Evolutionary conservation across 805 yeast species (phyloP), one percentile per base, ranked within the genome.

Genomic region (Phaffomyces thermotolerans): DNA sequence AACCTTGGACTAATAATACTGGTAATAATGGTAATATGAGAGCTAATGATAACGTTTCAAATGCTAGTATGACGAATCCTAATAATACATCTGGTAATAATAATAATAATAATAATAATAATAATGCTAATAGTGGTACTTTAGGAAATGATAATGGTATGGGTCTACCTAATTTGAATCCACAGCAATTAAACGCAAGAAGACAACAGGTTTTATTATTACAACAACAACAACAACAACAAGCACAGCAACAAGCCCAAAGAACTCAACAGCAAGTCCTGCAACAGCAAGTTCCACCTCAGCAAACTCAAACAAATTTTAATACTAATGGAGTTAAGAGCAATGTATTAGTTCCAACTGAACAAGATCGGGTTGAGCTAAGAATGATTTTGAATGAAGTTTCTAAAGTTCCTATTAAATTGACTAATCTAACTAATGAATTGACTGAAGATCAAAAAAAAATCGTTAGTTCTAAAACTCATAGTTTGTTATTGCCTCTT

Each of bases 361-460:
- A 75, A 34, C 87, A 76, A 49, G 85, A 76, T 69, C 78, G 77
- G 69, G 63, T 70, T 48, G 75, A 70, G 45, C 71, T 88, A 48
- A 74, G 79, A 46, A 73, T 72, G 44, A 73, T 89, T 36, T 72
- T 80, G 45, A 82, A 78, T 30, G 95, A 84, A 47, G 89, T 84
- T 2, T 69, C 84, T 0, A 68, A 75, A 23, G 77, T 80, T 39
- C 83, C 86, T 10, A 74, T 85, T 33, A 75, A 78, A 35, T 61
- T 86, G 45, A 78, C 79, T 43, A 85, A 84, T 54, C 72, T 84
- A 42, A 81, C 93, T 0, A 69, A 69, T 54, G 64, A 72, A 37
- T 67, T 88, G 41, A 64, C 81, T 1, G 76, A 72, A 24, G 80
- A 76, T 27, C 91, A 86, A 52, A 84, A 83, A 62, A 73, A 68